These are phyloP conservation scores for Tuber aestivum DNA, from an alignment of 495 filamentous ascomycete genomes.

Conservation along the genomic window DNA sequence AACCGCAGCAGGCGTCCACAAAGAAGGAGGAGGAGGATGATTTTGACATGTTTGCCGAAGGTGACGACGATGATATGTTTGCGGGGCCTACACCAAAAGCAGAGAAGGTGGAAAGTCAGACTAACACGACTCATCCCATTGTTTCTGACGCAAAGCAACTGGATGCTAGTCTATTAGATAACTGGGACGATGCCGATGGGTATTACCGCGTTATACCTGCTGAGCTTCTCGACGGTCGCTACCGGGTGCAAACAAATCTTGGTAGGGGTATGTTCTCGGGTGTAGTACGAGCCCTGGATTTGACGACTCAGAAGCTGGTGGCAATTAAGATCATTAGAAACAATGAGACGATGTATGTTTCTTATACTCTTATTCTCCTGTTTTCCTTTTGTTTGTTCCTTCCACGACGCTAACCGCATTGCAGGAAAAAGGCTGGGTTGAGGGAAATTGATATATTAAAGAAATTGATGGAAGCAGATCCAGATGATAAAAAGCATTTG, in stretches of 20 bases:
- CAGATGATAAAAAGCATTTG: constrained; percentile 86
- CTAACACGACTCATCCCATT: constrained; percentile 46
- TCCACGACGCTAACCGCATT: constrained; percentile 29
- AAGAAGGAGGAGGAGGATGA: constrained; percentile 57
- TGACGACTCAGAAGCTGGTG: constrained; percentile 61
- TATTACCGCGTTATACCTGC: constrained; percentile 90
- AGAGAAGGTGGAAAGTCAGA: constrained; percentile 40
- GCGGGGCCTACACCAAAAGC: constrained; percentile 55
- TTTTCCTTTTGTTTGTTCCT: too few relatives aligned
- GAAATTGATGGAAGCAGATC: constrained; percentile 73
- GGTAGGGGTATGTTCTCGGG: constrained; percentile 94
- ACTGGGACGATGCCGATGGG: constrained; percentile 87
- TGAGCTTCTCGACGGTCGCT: constrained; percentile 79
- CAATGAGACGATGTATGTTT: constrained; percentile 73
- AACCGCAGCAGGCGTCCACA: constrained; percentile 44
- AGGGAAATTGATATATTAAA: constrained; percentile 90
- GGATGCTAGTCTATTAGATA: constrained; percentile 79
- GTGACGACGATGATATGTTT: constrained; percentile 85
- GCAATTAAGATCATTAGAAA: constrained; percentile 93
- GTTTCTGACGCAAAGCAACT: constrained; percentile 59
- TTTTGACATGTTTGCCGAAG: constrained; percentile 95
- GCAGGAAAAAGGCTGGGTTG: constrained; percentile 73
- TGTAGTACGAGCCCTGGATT: constrained; percentile 85
- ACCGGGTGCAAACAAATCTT: constrained; percentile 78
- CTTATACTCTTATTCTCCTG: constrained; percentile 3